Base-by-base conservation (phyloP, 2,329 filamentous ascomycete genomes). In the Macrophomina phaseolina region DNA sequence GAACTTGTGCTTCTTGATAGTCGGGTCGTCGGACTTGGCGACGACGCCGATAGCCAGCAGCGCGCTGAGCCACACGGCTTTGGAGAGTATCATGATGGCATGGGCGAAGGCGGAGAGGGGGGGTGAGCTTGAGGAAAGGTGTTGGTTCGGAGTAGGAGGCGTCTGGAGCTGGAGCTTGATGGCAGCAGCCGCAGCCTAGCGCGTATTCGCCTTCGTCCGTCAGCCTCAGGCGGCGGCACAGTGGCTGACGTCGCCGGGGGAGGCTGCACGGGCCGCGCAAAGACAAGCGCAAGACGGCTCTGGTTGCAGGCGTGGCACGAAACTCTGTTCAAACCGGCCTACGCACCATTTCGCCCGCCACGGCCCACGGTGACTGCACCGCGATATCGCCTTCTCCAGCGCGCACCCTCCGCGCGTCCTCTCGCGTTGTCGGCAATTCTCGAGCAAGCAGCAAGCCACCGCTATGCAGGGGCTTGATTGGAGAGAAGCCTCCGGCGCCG, bases 1-100 rank as follows among this genome's bases (percentile, higher is more conserved):
- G 78, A 97, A 90, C 61, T 85, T 80, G 64, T 82, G 90, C 68
- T 83, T 81, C 68, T 84, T 83, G 73, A 96, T 84, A 64, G 82
- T 84, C 18, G 93, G 93, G n/a, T 56, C 64, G 53, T 84, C 82
- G 73, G 87, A 85, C 68, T 83, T 82, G 76, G 89, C 89, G 72
- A 71, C 28, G 66, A 40, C 49, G 49, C 52, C 60, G 58, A 67
- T 56, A 52, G 82, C 82, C 75, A 88, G 78, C 74, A 87, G 76
- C 74, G 76, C 72, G 62, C 79, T 72, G 70, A 82, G 73, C 70
- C 81, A 74, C n/a, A 67, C 46, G 64, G 52, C 51, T 36, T 61
- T 58, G 4, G 45, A n/a, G n/a, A 67, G 30, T 67, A 65, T 67
- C 67, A 68, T 68, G 67, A 65, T 68, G 55, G 67, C 58, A 64